phyloP scores from a whole-genome alignment of 345 rosid genomes.

The Brassica cretica region DNA sequence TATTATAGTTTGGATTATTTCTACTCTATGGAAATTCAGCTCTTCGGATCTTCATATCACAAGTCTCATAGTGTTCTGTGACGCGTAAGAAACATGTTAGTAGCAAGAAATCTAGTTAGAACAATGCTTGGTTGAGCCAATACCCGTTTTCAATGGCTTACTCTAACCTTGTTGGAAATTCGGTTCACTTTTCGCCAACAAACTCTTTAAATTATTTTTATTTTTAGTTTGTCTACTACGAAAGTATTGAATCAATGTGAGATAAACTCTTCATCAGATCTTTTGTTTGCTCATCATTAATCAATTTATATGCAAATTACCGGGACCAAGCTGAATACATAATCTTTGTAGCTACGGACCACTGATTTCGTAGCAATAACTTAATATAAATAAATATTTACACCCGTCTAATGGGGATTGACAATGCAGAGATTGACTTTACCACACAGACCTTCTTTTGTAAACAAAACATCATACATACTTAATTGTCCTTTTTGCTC shows the following conservation, averaged over 20 bases:
- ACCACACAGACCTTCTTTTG: neutral
- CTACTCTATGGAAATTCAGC: neutral
- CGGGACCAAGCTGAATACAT: neutral
- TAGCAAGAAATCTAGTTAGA: conserved; percentile 20
- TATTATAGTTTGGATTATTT: neutral
- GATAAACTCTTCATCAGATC: conserved; percentile 1
- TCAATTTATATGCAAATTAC: neutral
- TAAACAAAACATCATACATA: neutral
- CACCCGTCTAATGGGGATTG: neutral
- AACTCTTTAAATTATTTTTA: neutral
- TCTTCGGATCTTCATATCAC: neutral
- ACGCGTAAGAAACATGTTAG: neutral
- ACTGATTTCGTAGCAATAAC: neutral
- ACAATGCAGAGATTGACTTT: neutral
- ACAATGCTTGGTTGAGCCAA: neutral
- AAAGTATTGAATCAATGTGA: neutral
- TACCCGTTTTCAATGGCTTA: neutral
- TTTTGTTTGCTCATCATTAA: neutral
- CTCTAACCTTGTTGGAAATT: neutral
- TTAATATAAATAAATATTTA: neutral
- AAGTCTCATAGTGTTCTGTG: neutral
- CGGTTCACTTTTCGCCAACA: neutral
- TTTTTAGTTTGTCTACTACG: neutral
- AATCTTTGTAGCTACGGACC: neutral
- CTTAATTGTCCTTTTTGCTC: too few relatives aligned